Evolutionary conservation across 1,139 yeast species (phyloP).

Genomic region (Yarrowia galli): DNA sequence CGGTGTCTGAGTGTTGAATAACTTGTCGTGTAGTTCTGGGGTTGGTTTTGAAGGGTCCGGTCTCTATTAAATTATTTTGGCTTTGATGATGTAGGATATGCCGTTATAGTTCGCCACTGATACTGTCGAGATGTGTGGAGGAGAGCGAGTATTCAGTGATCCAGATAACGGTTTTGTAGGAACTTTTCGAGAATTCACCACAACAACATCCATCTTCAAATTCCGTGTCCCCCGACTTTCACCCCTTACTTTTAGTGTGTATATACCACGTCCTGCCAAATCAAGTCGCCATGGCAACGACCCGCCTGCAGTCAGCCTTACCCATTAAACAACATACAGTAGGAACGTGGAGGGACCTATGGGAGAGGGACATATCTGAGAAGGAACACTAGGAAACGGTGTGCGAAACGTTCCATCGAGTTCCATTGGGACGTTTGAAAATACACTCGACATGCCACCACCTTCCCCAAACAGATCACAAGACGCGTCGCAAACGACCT

Average conservation of each 20-base stretch:
- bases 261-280: background rate
- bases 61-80: constrained; percentile 10
- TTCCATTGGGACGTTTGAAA: background rate
- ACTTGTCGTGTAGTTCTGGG: background rate
- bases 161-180: background rate
- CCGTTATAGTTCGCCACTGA: constrained; percentile 26
- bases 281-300: background rate
- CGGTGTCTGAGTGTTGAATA: background rate
- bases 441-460: background rate
- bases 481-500: background rate
- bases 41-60: background rate
- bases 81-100: constrained; percentile 17
- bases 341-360: no score
- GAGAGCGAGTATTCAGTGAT: no score
- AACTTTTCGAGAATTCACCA: no score
- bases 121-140: background rate
- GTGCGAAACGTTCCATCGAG: background rate
- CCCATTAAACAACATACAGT: constrained; percentile 2
- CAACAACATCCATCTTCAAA: no score
- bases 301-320: constrained; percentile 10
- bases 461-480: background rate
- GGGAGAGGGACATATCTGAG: background rate
- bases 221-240: no score
- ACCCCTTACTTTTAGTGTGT: no score
- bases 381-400: background rate